A percentile compares a stretch with the other conserved stretches of the same genome.
Conservation (phyloP, 345 rosid genomes). For the Kandelia obovata region DNA sequence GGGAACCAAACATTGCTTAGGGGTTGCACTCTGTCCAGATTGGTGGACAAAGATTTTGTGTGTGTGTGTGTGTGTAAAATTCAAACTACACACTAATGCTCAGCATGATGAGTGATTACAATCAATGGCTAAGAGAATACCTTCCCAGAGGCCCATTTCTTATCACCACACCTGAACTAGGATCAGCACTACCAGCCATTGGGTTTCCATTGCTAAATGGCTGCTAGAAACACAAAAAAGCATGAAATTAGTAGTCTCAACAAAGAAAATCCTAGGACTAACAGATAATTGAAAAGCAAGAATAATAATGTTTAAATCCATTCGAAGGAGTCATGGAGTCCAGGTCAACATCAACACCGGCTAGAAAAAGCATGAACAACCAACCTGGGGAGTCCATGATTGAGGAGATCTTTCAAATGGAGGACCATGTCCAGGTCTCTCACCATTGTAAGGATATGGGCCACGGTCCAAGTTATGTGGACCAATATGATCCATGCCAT, state of each 20-base stretch:
- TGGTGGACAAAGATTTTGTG: neutral
- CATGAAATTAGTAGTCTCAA: neutral
- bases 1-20: neutral
- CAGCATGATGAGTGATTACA: neutral
- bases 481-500: conserved; percentile 38
- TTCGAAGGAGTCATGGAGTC: neutral
- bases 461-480: conserved; percentile 35
- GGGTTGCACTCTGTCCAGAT: neutral
- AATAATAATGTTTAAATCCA: neutral
- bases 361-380: conserved; percentile 2
- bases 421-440: conserved; percentile 61
- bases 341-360: neutral
- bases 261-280: neutral
- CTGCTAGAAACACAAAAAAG: conserved; percentile 26
- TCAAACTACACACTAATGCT: too few relatives aligned
- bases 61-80: too few relatives aligned
- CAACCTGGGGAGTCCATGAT: conserved; percentile 73
- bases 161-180: conserved; percentile 40
- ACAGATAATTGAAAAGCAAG: neutral
- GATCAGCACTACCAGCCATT: conserved; percentile 49
- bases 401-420: conserved; percentile 69
- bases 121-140: conserved; percentile 24
- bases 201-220: conserved; percentile 43
- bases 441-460: conserved; percentile 42
- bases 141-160: conserved; percentile 55